phyloP scores from a whole-genome alignment of 108 stramenopile species.

The Fistulifera pelliculosa region DNA sequence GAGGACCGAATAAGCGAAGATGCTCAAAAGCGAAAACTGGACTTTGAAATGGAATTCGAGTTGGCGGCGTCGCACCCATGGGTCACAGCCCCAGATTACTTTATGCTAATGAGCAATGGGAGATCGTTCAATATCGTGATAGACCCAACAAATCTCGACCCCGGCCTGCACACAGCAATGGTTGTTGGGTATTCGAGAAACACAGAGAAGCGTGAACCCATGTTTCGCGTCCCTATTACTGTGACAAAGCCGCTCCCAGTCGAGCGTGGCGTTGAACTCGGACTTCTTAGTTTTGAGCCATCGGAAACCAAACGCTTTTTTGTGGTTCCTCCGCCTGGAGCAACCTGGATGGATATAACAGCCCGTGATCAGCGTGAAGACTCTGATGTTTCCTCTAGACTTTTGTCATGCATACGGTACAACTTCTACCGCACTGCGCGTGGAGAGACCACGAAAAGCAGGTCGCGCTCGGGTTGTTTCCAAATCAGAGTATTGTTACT shows the following conservation, averaged over 20 bases:
- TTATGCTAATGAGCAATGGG: constrained; percentile 50
- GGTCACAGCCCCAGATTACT: constrained; percentile 36
- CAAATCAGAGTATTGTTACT: constrained; percentile 35
- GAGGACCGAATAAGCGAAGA: constrained; percentile 33
- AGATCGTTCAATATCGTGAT: constrained; percentile 56
- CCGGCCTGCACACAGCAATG: constrained; percentile 63
- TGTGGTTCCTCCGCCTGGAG: constrained; percentile 42
- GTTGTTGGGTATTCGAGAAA: constrained; percentile 41
- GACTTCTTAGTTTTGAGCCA: constrained; percentile 23
- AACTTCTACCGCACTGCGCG: constrained; percentile 54
- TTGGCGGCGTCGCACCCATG: constrained; percentile 34
- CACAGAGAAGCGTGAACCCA: constrained; percentile 27
- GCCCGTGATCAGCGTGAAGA: constrained; percentile 28
- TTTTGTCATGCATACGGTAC: constrained; percentile 59
- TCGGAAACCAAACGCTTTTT: constrained; percentile 47
- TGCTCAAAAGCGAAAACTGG: constrained; percentile 17
- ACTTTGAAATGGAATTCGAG: constrained; percentile 47
- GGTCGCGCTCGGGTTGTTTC: constrained; percentile 32
- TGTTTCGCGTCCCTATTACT: constrained; percentile 70
- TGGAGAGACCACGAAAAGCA: constrained; percentile 35
- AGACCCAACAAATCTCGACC: constrained; percentile 48
- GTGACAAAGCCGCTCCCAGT: constrained; percentile 40
- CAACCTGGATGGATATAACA: constrained; percentile 57
- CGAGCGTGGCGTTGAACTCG: constrained; percentile 7
- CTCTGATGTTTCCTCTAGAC: constrained; percentile 15